Evolutionary conservation across 108 stramenopile species (phyloP).

Genomic region (Skeletonema marinoi): DNA sequence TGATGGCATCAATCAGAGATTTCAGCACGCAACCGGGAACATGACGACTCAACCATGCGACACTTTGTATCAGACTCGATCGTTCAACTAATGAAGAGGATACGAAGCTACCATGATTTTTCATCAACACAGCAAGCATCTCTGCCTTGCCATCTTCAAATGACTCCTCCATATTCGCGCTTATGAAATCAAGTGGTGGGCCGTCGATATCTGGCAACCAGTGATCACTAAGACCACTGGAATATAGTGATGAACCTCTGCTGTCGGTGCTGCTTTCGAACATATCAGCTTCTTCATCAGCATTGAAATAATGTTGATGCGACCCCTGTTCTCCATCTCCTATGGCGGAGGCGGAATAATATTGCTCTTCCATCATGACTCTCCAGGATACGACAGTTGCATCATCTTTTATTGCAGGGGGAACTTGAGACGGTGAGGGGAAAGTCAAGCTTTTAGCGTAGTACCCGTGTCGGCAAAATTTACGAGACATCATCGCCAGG

Average conservation of each 20-base stretch:
- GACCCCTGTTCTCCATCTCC: no score
- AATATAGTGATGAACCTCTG: neutral
- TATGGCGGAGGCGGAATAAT: no score
- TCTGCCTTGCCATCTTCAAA: conserved; percentile 30
- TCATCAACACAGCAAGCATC: conserved; percentile 24
- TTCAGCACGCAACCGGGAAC: conserved; percentile 61
- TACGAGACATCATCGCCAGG: no score
- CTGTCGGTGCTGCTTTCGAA: neutral
- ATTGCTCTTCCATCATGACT: no score
- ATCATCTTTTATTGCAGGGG: no score
- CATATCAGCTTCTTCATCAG: neutral
- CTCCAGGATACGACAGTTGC: no score
- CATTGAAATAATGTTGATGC: no score
- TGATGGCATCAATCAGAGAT: conserved; percentile 37
- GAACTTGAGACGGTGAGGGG: no score
- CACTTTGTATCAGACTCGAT: conserved; percentile 51
- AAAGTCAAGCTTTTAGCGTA: no score
- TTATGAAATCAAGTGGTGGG: neutral
- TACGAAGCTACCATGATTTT: conserved; percentile 19
- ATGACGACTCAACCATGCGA: conserved; percentile 62
- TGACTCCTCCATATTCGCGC: neutral
- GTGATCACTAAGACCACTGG: conserved; percentile 1
- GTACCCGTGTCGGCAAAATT: no score
- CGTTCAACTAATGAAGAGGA: conserved; percentile 36
- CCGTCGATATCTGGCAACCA: neutral